Base-by-base conservation (phyloP, 1,284 basidiomycete genomes). In the Apiotrichum montevideense region DNA sequence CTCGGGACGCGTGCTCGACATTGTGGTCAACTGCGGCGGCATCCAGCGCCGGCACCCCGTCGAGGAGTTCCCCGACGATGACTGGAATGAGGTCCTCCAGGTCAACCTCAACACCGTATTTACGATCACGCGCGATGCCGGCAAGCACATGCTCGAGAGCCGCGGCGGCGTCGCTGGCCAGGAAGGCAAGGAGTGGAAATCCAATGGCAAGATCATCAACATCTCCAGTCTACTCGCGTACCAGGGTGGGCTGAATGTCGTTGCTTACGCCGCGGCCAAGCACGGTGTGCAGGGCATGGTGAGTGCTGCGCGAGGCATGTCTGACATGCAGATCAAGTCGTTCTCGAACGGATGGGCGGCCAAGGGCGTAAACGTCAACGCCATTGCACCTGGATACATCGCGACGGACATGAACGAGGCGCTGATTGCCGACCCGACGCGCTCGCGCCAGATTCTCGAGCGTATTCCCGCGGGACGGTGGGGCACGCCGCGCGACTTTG, bases 21-120 rank as follows among this genome's bases (percentile, higher is more conserved):
- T 96, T 64, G 83, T 97, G 48, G 84, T 97, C 73, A 95, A 97
- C 77, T 96, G 92, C 73, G 94, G 89, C 46, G 94, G 93, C 49
- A 96, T 97, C 67, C 92, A 96, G 75, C 82, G 90, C 68, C 81
- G 91, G 74, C 85, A 87, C 55, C 87, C 88, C 56, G 85, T 85
- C 44, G 83, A 90, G 65, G 81, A 84, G 66, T 97, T 97, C 74
- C 79, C 84, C 41, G 91, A 95, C 73, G 74, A 79, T 48, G 88
- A 94, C 73, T 96, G 91, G 91, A 86, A 94, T 70, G 88, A 92
- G 77, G 90, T 90, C 73, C 62, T 79, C 3, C 76, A 78, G 63
- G 78, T 79, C 58, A 79, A 79, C 69, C 58, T 79, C 41, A 76
- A 73, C 61, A 69, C 78, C 6, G 76, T 77, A 14, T 79, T 77